These are phyloP conservation scores for Lichtheimia ornata DNA, from an alignment of 371 early-diverging fungal species.

Conservation along the genomic window DNA sequence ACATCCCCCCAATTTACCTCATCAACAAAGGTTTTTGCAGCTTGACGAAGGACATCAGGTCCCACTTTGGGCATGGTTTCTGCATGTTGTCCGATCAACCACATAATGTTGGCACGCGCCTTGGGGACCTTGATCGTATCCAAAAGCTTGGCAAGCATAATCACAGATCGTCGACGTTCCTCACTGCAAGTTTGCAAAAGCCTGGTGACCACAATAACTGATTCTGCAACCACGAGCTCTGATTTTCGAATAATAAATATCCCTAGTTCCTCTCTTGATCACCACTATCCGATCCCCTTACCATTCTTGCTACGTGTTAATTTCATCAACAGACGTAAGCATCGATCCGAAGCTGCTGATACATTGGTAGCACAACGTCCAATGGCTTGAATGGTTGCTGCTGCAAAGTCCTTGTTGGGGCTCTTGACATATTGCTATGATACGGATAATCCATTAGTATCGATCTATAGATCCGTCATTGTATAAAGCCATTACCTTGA, in stretches of 20 bases:
- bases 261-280: background rate
- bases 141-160: constrained; percentile 64
- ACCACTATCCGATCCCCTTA: constrained; percentile 23
- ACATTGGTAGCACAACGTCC: constrained; percentile 68
- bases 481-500: constrained; percentile 31
- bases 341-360: constrained; percentile 63
- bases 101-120: constrained; percentile 77
- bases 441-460: background rate
- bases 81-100: constrained; percentile 84
- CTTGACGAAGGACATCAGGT: constrained; percentile 82
- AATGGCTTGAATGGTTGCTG: constrained; percentile 74
- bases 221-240: constrained; percentile 80
- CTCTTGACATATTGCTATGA: constrained; percentile 72
- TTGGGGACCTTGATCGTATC: constrained; percentile 69
- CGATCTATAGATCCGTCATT: no score
- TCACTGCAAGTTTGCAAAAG: constrained; percentile 63
- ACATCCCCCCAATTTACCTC: constrained; percentile 47
- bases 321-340: constrained; percentile 64
- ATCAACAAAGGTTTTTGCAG: constrained; percentile 68
- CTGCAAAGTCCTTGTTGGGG: constrained; percentile 70
- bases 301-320: constrained; percentile 73
- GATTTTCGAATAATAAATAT: background rate
- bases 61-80: constrained; percentile 63
- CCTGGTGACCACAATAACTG: constrained; percentile 75
- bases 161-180: constrained; percentile 58